Evolutionary conservation across 1,139 yeast genomes (phyloP), one percentile per base, ranked within the genome.

Genomic region (Suhomyces bribrorum): DNA sequence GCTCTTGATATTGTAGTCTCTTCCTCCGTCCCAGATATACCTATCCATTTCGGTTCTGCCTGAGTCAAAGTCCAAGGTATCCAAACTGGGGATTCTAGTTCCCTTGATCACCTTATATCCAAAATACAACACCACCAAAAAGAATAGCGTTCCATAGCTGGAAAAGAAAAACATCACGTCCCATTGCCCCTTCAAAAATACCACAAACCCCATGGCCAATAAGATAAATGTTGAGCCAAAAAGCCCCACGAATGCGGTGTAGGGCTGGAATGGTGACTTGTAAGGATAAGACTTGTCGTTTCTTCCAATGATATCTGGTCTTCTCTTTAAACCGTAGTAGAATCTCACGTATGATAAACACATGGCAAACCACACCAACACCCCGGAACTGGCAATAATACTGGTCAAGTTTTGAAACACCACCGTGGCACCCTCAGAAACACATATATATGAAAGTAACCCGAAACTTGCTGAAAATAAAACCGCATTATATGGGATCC

Each of bases 311-410:
- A 82, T 81, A 55, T 82, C 87, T 0, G 86, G 86, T 37, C 94
- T 64, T 37, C 75, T 60, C 48, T 78, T 70, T 43, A 87, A 63
- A 0, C 90, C 95, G 49, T 75, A 74, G 58, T 75, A 83, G 52
- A 86, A 87, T 38, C 96, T 62, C 23, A 86, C 62, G 53, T 75
- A 87, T 2, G 92, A 75, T 13, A 86, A 59, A 49, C 88, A 81
- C 85, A 87, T 83, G 5, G 90, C 86, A 41, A 82, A 77, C 95
- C 95, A 87, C 36, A 83, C 86, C 24, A 86, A 59, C 38, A 86
- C 73, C 1, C 88, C 87, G 0, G 90, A 75, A 1, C 88, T 76
- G 0, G 89, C 79, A 42, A 83, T 79, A 26, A 85, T 67, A 48
- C 79, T 74, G 7, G 84, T 75, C 41, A 86, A 65, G 53, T 81